Evolutionary conservation across 176 grass and related monocot species (phyloP).

Genomic region (Raddia guianensis): DNA sequence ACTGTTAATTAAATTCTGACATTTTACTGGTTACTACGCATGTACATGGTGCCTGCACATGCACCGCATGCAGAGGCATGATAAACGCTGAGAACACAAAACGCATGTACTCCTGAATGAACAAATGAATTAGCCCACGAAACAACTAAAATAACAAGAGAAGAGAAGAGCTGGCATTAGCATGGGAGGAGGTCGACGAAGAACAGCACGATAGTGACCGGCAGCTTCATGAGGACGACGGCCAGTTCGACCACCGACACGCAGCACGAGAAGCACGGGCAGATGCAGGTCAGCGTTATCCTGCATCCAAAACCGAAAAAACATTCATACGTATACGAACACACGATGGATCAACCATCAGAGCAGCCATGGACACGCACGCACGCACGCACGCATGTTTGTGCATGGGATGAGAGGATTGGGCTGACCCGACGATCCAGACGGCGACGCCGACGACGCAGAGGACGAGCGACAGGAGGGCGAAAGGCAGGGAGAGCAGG

Average conservation of each 20-base stretch:
- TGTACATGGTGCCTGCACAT: too few species aligned
- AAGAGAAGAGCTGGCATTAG: constrained; percentile 6
- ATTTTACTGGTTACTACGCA: neutral
- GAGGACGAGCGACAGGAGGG: constrained; percentile 61
- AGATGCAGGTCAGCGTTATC: constrained; percentile 50
- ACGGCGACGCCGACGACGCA: constrained; percentile 54
- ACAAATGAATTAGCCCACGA: neutral
- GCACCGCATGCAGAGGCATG: neutral
- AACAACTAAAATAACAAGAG: neutral
- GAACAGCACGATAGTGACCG: constrained; percentile 52
- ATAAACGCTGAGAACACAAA: neutral
- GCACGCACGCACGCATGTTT: neutral
- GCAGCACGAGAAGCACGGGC: constrained; percentile 65
- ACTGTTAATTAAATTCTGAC: neutral
- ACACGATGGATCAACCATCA: neutral
- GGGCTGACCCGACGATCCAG: constrained; percentile 58
- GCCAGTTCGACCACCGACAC: constrained; percentile 42
- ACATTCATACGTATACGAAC: neutral
- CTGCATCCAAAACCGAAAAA: constrained; percentile 15
- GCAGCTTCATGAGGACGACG: constrained; percentile 46
- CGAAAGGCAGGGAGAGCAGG: constrained; percentile 65
- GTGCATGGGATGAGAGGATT: neutral
- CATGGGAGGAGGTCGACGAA: constrained; percentile 64
- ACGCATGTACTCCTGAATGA: neutral
- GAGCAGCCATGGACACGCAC: neutral